Conservation (phyloP, 2,329 filamentous ascomycete genomes). For the Neonectria punicea region DNA sequence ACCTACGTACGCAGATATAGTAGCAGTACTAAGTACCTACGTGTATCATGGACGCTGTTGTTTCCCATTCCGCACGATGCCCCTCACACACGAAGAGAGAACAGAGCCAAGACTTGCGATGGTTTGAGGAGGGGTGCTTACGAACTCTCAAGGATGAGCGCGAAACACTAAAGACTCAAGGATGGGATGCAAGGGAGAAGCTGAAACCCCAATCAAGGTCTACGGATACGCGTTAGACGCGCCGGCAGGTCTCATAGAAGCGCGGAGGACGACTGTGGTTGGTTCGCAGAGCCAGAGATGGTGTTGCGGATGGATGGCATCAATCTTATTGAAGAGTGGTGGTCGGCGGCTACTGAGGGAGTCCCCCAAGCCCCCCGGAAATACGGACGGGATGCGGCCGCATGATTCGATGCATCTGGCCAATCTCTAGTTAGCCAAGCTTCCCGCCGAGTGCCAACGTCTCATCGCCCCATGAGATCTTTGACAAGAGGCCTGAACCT, state of each 20-base stretch:
- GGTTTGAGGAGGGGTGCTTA: neutral
- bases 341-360: conserved; percentile 17
- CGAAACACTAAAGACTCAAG: neutral
- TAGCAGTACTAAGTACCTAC: too few species aligned
- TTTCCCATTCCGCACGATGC: conserved; percentile 1
- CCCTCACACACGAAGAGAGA: neutral
- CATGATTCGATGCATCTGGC: conserved; percentile 2
- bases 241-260: conserved; percentile 12
- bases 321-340: conserved; percentile 1
- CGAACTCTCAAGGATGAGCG: neutral
- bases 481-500: conserved; percentile 19
- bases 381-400: neutral
- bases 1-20: too few species aligned
- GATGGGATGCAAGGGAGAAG: conserved; percentile 21
- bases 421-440: conserved; percentile 7
- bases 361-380: neutral
- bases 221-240: conserved; percentile 22
- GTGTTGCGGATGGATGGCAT: conserved; percentile 10
- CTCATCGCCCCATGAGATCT: conserved; percentile 9
- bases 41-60: conserved; percentile 10
- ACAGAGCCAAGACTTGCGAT: neutral
- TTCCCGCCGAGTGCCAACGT: neutral
- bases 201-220: conserved; percentile 4
- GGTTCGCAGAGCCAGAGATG: conserved; percentile 7
- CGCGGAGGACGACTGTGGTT: conserved; percentile 12